Conservation (phyloP, 495 filamentous ascomycete genomes). For the Trichocladium uniseriatum region DNA sequence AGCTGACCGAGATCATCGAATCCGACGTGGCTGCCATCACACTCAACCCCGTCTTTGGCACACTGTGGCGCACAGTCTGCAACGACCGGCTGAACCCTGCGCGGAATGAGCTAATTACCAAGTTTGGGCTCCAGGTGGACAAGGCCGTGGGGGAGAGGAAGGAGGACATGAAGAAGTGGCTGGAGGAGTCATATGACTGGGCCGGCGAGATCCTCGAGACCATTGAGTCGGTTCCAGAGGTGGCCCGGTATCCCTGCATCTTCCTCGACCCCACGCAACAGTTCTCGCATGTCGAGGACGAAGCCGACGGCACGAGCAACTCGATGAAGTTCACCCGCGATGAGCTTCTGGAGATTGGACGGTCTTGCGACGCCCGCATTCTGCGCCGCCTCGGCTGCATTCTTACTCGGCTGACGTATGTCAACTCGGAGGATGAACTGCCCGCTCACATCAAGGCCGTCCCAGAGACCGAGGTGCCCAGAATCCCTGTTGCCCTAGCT, state of each 20-base stretch:
- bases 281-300: constrained; percentile 16
- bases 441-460: constrained; percentile 31
- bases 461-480: constrained; percentile 19
- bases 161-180: constrained; percentile 32
- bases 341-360: constrained; percentile 39
- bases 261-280: constrained; percentile 38
- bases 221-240: constrained; percentile 35
- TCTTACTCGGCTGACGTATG: constrained; percentile 35
- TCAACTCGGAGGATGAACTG: constrained; percentile 29
- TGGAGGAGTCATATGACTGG: constrained; percentile 40
- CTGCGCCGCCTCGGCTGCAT: constrained; percentile 34
- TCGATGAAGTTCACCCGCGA: constrained; percentile 27
- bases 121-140: constrained; percentile 30
- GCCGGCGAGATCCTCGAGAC: constrained; percentile 31
- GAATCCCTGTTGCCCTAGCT: constrained; percentile 33
- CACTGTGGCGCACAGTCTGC: constrained; percentile 39
- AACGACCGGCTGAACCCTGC: constrained; percentile 31
- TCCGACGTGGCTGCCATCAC: constrained; percentile 32
- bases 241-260: constrained; percentile 41
- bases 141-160: constrained; percentile 24
- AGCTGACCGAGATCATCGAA: constrained; percentile 32
- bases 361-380: constrained; percentile 36
- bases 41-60: constrained; percentile 41
- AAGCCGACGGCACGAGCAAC: constrained; percentile 13
- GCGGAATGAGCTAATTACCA: constrained; percentile 31